These are phyloP conservation scores for Colletotrichum sp. DNA, from an alignment of 2,329 filamentous ascomycete genomes.

Conservation along the genomic window DNA sequence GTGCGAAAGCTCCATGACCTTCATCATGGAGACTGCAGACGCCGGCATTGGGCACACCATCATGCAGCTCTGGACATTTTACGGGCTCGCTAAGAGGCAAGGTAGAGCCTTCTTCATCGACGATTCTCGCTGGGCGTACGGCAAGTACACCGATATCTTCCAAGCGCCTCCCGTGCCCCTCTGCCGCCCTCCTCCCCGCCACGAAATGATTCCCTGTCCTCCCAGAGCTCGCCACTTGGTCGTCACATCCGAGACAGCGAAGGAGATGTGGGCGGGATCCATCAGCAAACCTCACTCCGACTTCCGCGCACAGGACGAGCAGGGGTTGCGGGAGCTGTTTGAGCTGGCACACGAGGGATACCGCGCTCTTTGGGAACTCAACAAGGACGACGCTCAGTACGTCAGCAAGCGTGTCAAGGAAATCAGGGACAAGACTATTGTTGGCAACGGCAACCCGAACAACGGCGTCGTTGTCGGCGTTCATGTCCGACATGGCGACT, in stretches of 20 bases:
- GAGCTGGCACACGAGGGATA: constrained; percentile 73
- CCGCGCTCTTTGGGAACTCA: constrained; percentile 75
- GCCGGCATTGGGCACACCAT: constrained; percentile 79
- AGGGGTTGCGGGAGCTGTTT: constrained; percentile 65
- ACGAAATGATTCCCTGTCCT: constrained; percentile 82
- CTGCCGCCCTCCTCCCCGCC: constrained; percentile 74
- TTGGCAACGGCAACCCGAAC: constrained; percentile 45
- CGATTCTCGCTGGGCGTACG: constrained; percentile 84
- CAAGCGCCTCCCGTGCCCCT: constrained; percentile 65
- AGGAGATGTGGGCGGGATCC: constrained; percentile 67
- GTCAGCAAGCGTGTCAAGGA: constrained; percentile 63
- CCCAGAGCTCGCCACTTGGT: constrained; percentile 76
- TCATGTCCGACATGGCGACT: constrained; percentile 82
- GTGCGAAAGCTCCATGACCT: constrained; percentile 77
- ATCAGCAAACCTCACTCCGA: constrained; percentile 60
- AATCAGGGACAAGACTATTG: constrained; percentile 53
- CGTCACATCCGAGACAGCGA: constrained; percentile 71
- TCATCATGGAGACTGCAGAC: constrained; percentile 73
- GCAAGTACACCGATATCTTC: constrained; percentile 76
- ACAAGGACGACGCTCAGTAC: constrained; percentile 68
- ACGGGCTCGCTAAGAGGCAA: constrained; percentile 78
- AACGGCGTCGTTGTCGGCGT: constrained; percentile 68
- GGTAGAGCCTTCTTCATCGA: constrained; percentile 82
- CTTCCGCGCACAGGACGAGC: constrained; percentile 37
- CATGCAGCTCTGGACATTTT: constrained; percentile 83